These are phyloP conservation scores for Epithemia pelagica DNA, from an alignment of 108 stramenopile species.

Conservation along the genomic window DNA sequence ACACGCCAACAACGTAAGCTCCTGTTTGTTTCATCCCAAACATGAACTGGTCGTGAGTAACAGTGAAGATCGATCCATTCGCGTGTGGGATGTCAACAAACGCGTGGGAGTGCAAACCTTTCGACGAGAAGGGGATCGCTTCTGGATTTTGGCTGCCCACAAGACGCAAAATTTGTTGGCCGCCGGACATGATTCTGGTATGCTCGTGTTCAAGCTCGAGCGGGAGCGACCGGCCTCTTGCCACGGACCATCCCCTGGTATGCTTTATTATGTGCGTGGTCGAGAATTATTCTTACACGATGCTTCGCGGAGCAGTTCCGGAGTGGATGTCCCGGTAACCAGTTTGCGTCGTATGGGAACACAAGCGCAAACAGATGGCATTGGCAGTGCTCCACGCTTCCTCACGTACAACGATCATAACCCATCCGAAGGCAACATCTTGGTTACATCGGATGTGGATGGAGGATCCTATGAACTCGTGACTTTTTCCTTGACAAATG, in stretches of 20 bases:
- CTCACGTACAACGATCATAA: slow-evolving; percentile 94
- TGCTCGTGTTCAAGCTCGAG: slow-evolving; percentile 99
- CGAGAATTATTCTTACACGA: slow-evolving; percentile 94
- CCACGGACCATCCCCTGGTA: slow-evolving; percentile 50
- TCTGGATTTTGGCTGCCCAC: slow-evolving; percentile 96
- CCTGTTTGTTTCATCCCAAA: slow-evolving; percentile 98
- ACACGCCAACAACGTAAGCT: slow-evolving; percentile 98
- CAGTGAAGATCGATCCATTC: slow-evolving; percentile 96
- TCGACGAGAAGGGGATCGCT: slow-evolving; percentile 96
- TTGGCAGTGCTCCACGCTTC: slow-evolving; percentile 86
- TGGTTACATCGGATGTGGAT: slow-evolving; percentile 86
- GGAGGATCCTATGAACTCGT: slow-evolving; percentile 95
- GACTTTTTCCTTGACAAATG: slow-evolving; percentile 74
- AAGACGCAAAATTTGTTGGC: slow-evolving; percentile 93
- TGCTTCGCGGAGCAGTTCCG: slow-evolving; percentile 56
- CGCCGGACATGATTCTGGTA: slow-evolving; percentile 98
- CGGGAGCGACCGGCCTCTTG: slow-evolving; percentile 93
- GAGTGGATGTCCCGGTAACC: slow-evolving; percentile 87
- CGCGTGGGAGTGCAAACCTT: slow-evolving; percentile 98
- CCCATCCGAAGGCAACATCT: slow-evolving; percentile 85
- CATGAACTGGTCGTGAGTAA: slow-evolving; percentile 96
- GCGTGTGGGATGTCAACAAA: slow-evolving; percentile 98
- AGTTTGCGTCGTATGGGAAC: slow-evolving; percentile 87
- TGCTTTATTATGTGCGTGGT: slow-evolving; percentile 93
- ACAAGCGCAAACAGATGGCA: slow-evolving; percentile 87